phyloP scores from a whole-genome alignment of 495 filamentous ascomycete species.

The Xylaria intraflava region DNA sequence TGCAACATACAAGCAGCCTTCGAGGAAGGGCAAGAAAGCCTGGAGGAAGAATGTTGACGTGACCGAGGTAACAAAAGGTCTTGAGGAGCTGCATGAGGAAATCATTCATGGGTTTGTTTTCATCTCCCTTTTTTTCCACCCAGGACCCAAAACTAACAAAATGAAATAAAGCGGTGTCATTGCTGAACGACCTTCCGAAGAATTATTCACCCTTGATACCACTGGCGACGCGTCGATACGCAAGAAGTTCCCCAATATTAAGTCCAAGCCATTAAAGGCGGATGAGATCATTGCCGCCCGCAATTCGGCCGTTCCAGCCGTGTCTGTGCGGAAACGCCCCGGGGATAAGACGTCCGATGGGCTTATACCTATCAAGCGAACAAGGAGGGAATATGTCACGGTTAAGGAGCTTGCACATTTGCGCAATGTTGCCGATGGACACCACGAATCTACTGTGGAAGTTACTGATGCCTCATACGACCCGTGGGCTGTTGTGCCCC shows the following conservation, averaged over 20 bases:
- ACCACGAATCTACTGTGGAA: conserved; percentile 50
- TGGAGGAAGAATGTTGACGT: conserved; percentile 98
- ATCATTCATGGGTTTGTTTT: conserved; percentile 71
- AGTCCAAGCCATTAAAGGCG: conserved; percentile 65
- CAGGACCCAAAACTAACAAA: conserved; percentile 16
- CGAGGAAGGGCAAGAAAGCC: conserved; percentile 94
- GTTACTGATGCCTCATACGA: conserved; percentile 59
- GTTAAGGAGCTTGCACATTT: conserved; percentile 73
- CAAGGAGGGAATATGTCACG: conserved; percentile 66
- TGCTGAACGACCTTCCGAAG: conserved; percentile 64
- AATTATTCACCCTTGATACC: conserved; percentile 79
- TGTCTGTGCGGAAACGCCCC: conserved; percentile 68
- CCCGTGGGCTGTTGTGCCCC: conserved; percentile 56
- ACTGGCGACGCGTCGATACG: conserved; percentile 56
- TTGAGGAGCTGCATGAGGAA: conserved; percentile 78
- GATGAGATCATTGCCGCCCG: conserved; percentile 86
- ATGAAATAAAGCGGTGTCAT: conserved; percentile 61
- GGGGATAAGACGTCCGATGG: conserved; percentile 52
- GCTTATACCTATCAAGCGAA: conserved; percentile 66
- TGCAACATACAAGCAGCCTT: conserved; percentile 67
- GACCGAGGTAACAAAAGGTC: conserved; percentile 71
- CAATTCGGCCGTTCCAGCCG: conserved; percentile 64
- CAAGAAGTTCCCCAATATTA: conserved; percentile 55
- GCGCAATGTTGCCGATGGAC: conserved; percentile 67
- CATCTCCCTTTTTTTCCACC: neutral